Base-by-base conservation (phyloP, 2,329 filamentous ascomycete genomes). In the Trichoderma lentiforme region DNA sequence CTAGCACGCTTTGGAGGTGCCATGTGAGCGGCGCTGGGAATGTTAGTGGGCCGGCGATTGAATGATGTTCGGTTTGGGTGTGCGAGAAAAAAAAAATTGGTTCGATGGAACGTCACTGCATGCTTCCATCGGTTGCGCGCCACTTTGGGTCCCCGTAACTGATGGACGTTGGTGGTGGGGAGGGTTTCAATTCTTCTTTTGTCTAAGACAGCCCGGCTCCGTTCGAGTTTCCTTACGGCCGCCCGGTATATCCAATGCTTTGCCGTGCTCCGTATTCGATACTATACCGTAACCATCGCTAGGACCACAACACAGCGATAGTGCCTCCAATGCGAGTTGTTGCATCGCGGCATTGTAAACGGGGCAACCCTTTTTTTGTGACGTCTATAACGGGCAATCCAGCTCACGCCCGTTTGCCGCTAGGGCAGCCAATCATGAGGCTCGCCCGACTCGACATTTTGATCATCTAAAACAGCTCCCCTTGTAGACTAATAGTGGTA, bases 21-120 rank as follows among this genome's bases (percentile, higher is more conserved):
- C 66, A 70, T 68, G 65, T 68, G 65, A 68, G 65, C 65, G 18
- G 65, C 56, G 56, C 56, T 60, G 65, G 56, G 56, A 60, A 68
- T 68, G 66, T 34, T 24, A 64, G 60, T 64, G 68, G 67, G n/a
- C 43, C 67, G 51, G 51, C 15, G 14, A 7, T 14, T 32, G 56
- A 21, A 34, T 15, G 34, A 53, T 53, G 39, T 6, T 26, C 14
- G 28, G 18, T 32, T 24, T 57, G 30, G 34, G 65, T 21, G 51
- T 68, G 57, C 43, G 30, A 61, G 36, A 18, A 68, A 69, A 71
- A 60, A 64, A 64, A 64, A 64, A 14, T 30, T 18, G 51, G 53
- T 26, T 72, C 71, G 74, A 76, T 76, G 75, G 72, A 76, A 76
- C 75, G 75, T 76, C 75, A 76, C 75, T 70, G 73, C 75, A 74